phyloP scores from a whole-genome alignment of 352 stramenopile genomes.

The Salisapilia sapeloensis region DNA sequence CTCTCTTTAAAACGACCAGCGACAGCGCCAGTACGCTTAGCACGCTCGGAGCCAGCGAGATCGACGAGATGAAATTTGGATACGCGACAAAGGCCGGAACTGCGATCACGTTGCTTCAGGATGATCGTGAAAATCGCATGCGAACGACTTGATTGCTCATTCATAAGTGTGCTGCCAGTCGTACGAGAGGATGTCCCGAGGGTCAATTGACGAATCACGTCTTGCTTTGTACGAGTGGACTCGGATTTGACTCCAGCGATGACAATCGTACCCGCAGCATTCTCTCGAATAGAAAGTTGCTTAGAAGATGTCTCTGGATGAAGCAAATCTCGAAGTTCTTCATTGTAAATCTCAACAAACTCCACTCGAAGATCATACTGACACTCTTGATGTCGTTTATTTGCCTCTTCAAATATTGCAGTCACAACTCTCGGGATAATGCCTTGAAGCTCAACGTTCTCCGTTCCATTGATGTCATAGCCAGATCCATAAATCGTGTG shows the following conservation, averaged over 20 bases:
- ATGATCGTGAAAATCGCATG: conserved; percentile 85
- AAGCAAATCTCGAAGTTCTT: conserved; percentile 93
- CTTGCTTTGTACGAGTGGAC: conserved; percentile 46
- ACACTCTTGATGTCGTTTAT: conserved; percentile 14
- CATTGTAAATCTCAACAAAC: conserved; percentile 98
- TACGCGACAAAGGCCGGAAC: conserved; percentile 23
- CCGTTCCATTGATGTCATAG: conserved; percentile 23
- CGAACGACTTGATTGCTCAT: conserved; percentile 79
- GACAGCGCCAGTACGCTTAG: conserved; percentile 83
- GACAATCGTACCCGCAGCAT: conserved; percentile 62
- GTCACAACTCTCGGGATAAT: conserved; percentile 78
- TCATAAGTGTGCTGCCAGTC: conserved; percentile 83
- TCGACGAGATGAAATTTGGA: conserved; percentile 93
- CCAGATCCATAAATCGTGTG: conserved; percentile 85
- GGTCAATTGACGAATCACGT: conserved; percentile 69
- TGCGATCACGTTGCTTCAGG: conserved; percentile 46
- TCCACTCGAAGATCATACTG: conserved; percentile 87
- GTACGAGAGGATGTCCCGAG: conserved; percentile 59
- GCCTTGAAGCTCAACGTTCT: conserved; percentile 38
- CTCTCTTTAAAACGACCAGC: conserved; percentile 86
- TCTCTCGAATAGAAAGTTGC: conserved; percentile 66
- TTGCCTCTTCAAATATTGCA: conserved; percentile 49
- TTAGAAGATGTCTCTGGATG: conserved; percentile 61
- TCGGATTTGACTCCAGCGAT: conserved; percentile 73
- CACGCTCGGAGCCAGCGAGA: conserved; percentile 88